Percentiles rank a stretch among this genome's conserved stretches.
phyloP scores from a whole-genome alignment of 169 alveolate genomes.

The Toxoplasma gondii region DNA sequence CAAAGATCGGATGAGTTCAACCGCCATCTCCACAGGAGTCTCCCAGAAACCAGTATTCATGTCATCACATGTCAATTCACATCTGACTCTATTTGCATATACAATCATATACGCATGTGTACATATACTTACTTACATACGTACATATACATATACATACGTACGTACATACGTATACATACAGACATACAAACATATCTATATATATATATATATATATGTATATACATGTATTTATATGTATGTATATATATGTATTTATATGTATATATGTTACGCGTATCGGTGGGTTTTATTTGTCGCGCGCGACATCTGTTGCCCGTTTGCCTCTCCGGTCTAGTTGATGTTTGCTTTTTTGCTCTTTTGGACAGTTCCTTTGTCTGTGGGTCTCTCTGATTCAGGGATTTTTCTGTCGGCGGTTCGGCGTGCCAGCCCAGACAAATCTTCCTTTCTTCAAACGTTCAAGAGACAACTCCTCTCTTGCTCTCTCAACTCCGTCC shows the following conservation, averaged over 20 bases:
- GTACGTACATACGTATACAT: not conserved
- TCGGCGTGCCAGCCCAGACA: not conserved
- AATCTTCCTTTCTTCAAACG: not conserved
- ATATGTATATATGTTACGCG: not conserved
- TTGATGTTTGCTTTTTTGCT: not conserved
- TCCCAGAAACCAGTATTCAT: no score
- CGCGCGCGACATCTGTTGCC: not conserved
- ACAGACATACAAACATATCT: not conserved
- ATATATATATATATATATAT: not conserved
- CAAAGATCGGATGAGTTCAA: no score
- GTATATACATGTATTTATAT: not conserved
- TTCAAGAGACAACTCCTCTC: not conserved
- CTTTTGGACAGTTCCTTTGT: not conserved
- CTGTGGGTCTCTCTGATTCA: not conserved
- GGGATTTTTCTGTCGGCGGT: not conserved
- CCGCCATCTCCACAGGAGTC: no score
- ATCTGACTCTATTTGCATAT: no score
- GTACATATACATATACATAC: not conserved
- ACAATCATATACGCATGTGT: not conserved
- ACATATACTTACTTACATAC: no score
- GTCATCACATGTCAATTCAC: no score
- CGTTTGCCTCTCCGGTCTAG: no score
- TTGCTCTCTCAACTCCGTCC: not conserved
- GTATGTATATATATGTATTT: not conserved
- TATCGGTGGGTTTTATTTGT: not conserved